Evolutionary conservation across 306 rosid genomes (phyloP), one percentile per base, ranked within the genome.

Genomic region (Dryas alaskensis): DNA sequence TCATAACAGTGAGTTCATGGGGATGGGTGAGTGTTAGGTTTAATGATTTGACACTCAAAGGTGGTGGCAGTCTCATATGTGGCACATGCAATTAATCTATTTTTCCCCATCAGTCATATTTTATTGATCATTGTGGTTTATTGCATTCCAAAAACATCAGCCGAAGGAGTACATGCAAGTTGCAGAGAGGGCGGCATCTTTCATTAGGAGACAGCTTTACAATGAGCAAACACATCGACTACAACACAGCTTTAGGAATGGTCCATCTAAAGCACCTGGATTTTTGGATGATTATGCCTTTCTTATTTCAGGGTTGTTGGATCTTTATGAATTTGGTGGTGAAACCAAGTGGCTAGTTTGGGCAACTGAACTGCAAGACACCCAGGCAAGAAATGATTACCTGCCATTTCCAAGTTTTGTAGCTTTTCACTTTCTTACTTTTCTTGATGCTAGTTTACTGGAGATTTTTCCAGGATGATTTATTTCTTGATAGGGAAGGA

Each of bases 251-350:
- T 94, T 86, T 82, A 85, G 98, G 85, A 88, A 86, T 22, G 88
- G 92, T 51, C 96, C 96, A 19, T 86, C 96, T 55, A 91, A 86
- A 81, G 97, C 96, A 9, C 96, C 94, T 54, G 98, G 92, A 37
- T 94, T 94, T 89, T 65, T 89, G 73, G 98, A 94, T 77, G 97
- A 91, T 76, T 91, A 94, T 76, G 96, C 96, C 52, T 94, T 94
- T 79, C 81, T 94, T 67, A 89, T 94, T 67, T 76, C 89, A 42
- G 94, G 92, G n/a, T 83, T 94, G 80, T 85, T 91, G 65, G 98
- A 94, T 81, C 91, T 94, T 68, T 94, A 84, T 3, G 97, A 94
- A 80, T 84, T 80, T 70, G 98, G 98, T 37, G 92, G 98, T 52
- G 88, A 76, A 67, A 81, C 80, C 65, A 78, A 71, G 74, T 91